phyloP scores from a whole-genome alignment of 2,329 filamentous ascomycete species.

The Thelonectria olida region DNA sequence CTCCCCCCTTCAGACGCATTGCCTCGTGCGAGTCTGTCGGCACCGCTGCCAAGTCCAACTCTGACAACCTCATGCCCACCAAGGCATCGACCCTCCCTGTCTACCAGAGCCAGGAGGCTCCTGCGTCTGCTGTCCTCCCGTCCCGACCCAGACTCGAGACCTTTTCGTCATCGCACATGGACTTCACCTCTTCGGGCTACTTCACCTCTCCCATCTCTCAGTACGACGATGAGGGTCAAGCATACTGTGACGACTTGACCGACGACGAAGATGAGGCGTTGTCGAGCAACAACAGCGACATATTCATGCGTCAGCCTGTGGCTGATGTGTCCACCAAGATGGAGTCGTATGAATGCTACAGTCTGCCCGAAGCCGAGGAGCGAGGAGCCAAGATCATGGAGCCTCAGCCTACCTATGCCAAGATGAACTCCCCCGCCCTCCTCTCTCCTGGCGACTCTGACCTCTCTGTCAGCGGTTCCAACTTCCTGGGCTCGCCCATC shows the following conservation, averaged over 20 bases:
- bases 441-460: conserved; percentile 33
- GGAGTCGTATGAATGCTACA: conserved; percentile 52
- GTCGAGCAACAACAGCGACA: conserved; percentile 49
- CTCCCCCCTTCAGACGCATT: conserved; percentile 58
- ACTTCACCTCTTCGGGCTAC: conserved; percentile 40
- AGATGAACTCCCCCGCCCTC: conserved; percentile 38
- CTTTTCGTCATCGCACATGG: conserved; percentile 38
- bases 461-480: conserved; percentile 29
- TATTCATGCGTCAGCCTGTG: conserved; percentile 39
- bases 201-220: conserved; percentile 48
- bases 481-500: conserved; percentile 46
- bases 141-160: conserved; percentile 36
- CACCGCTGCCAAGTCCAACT: conserved; percentile 31
- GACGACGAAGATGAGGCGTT: conserved; percentile 53
- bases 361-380: conserved; percentile 51
- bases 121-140: conserved; percentile 32
- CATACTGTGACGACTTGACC: conserved; percentile 56
- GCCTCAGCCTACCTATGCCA: conserved; percentile 31
- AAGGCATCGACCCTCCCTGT: conserved; percentile 25
- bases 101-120: conserved; percentile 18
- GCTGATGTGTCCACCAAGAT: conserved; percentile 20
- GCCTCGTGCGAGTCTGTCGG: conserved; percentile 42
- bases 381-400: conserved; percentile 30
- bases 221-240: conserved; percentile 52
- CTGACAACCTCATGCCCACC: conserved; percentile 36